Evolutionary conservation across 495 filamentous ascomycete genomes (phyloP), one percentile per base, ranked within the genome.

Genomic region (Penicillium riverlandense): DNA sequence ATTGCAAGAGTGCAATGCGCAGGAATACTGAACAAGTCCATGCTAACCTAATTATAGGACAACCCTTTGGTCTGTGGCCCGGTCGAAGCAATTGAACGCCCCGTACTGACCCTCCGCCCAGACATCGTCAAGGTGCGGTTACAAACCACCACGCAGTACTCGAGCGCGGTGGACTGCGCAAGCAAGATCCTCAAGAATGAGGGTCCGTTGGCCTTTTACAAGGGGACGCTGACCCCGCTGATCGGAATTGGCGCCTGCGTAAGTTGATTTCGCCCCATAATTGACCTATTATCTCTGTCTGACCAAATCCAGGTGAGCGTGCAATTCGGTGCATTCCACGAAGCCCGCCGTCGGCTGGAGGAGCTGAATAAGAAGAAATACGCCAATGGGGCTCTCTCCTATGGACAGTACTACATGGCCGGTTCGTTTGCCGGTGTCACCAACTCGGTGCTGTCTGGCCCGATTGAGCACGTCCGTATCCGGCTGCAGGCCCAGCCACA

Each of bases 101-200:
- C 43, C 32, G 40, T 12, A 40, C 47, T 61, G 58, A 63, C 49
- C 40, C 34, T 27, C 34, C 16, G 8, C 15, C 22, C 54, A 85
- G 92, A 98, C 73, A 98, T 98, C 39, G 85, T 98, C 62, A 98
- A 98, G 75, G 94, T 98, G 47, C 86, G 92, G 34, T 76, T 98
- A 16, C 92, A 98, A 67, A 98, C 92, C 10, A 86, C 82, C 37
- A 79, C 75, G 13, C 73, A 86, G 51, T 94, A 96, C 73, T 72
- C 75, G 45, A 83, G 77, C 56, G 92, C 92, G 36, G 62, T 90
- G 29, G 76, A 89, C 52, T 85, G 84, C 48, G 92, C 90, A 1
- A 72, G 73, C 37, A 78, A 86, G 53, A 96, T 97, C 67, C 86
- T 86, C 60, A 82, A 78, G 55, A 83, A 86, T 61, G 92, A 98